Evolutionary conservation across 768 basidiomycete genomes (phyloP).

Genomic region (Termitomyces sp.): DNA sequence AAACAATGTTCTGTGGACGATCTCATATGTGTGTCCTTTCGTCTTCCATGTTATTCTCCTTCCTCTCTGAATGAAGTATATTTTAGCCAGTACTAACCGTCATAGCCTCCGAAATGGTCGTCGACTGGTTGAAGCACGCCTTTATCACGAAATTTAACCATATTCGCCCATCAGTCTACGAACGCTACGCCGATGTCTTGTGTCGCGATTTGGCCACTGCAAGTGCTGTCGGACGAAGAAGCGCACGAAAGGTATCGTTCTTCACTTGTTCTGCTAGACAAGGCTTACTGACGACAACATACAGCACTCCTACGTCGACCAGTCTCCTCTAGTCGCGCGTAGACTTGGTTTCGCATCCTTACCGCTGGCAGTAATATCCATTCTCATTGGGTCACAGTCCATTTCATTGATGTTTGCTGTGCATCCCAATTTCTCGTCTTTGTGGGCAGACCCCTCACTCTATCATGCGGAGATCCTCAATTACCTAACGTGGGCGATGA

Average conservation of each 20-base stretch:
- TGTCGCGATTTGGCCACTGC: constrained; percentile 88
- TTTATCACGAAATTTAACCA: constrained; percentile 99
- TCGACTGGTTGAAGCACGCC: constrained; percentile 99
- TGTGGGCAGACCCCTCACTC: constrained; percentile 38
- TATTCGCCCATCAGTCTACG: constrained; percentile 91
- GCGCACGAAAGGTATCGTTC: constrained; percentile 59
- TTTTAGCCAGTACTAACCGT: constrained; percentile 86
- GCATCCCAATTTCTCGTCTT: constrained; percentile 34
- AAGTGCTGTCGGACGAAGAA: constrained; percentile 61
- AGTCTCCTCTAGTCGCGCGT: constrained; percentile 90
- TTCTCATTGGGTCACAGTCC: constrained; percentile 73
- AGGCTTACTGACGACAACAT: constrained; percentile 2
- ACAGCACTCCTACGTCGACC: constrained; percentile 88
- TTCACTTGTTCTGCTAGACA: not conserved
- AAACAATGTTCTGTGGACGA: constrained; percentile 78
- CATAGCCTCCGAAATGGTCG: constrained; percentile 84
- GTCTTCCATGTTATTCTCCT: not conserved
- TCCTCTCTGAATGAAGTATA: not conserved
- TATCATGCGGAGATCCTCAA: constrained; percentile 45
- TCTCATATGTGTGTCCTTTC: constrained; percentile 66
- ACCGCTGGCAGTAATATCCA: constrained; percentile 80
- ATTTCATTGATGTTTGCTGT: constrained; percentile 52
- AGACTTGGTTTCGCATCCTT: constrained; percentile 91
- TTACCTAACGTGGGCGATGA: constrained; percentile 57
- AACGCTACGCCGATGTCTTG: constrained; percentile 90